Percentiles rank a stretch among this genome's conserved stretches.
These are phyloP conservation scores for Herpomyces periplanetae DNA, from an alignment of 2,329 filamentous ascomycete genomes.

Conservation along the genomic window DNA sequence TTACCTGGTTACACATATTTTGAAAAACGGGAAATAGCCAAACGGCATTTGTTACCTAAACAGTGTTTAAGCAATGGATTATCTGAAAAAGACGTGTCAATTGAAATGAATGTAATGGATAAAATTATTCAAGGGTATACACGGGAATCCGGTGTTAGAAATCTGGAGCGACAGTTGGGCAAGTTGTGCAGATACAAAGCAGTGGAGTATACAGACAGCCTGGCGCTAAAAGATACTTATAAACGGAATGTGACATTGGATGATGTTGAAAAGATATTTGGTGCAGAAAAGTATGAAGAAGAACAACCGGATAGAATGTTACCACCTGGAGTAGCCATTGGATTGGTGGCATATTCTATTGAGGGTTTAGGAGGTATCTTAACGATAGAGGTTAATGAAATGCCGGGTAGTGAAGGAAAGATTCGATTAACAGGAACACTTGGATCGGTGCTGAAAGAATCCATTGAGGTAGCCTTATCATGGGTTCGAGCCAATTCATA, in stretches of 20 bases:
- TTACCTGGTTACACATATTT: constrained; percentile 82
- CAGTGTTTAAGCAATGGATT: constrained; percentile 73
- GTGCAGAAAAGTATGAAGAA: constrained; percentile 71
- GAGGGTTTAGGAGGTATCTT: constrained; percentile 81
- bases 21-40: constrained; percentile 81
- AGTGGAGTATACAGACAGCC: constrained; percentile 50
- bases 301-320: constrained; percentile 55
- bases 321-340: constrained; percentile 69
- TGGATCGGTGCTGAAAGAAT: constrained; percentile 84
- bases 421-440: constrained; percentile 88
- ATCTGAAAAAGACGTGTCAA: constrained; percentile 25
- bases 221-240: constrained; percentile 14
- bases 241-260: constrained; percentile 27
- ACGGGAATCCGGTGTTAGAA: constrained; percentile 75
- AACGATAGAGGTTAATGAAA: constrained; percentile 91
- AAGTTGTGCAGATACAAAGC: constrained; percentile 80
- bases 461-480: constrained; percentile 67
- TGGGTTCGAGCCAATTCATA: constrained; percentile 94
- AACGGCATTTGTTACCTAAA: constrained; percentile 73
- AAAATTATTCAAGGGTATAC: constrained; percentile 92
- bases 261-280: constrained; percentile 61
- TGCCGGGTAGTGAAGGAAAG: constrained; percentile 45
- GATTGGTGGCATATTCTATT: constrained; percentile 67
- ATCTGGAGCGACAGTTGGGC: constrained; percentile 75
- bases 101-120: constrained; percentile 50